These are phyloP conservation scores for Margaritispora aquatica DNA, from an alignment of 495 filamentous ascomycete species.

Conservation along the genomic window DNA sequence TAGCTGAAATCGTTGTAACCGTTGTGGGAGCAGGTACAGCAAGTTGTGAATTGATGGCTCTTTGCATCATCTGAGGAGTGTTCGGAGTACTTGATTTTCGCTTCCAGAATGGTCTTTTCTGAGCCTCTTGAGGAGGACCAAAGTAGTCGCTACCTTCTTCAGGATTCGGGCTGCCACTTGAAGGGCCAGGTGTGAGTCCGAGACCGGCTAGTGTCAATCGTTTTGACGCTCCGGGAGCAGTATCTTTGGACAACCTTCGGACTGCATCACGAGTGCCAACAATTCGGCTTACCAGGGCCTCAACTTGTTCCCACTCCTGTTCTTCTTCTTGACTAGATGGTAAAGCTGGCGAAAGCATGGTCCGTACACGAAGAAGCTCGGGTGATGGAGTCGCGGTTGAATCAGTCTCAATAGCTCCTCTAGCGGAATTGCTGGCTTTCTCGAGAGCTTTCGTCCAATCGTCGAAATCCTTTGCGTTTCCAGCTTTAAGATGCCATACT, in stretches of 20 bases:
- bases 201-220: slow-evolving; percentile 4
- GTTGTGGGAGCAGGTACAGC: slow-evolving; percentile 48
- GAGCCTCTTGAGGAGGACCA: slow-evolving; percentile 30
- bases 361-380: slow-evolving; percentile 7
- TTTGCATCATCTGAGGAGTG: slow-evolving; percentile 37
- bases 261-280: slow-evolving; percentile 86
- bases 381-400: slow-evolving; percentile 12
- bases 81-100: slow-evolving; percentile 58
- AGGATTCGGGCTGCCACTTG: not conserved
- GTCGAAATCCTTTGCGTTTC: slow-evolving; percentile 72
- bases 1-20: slow-evolving; percentile 28
- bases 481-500: slow-evolving; percentile 90
- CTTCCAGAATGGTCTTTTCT: slow-evolving; percentile 78
- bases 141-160: slow-evolving; percentile 43
- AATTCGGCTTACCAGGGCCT: slow-evolving; percentile 73
- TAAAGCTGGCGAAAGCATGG: slow-evolving; percentile 7
- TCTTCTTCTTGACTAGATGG: slow-evolving; percentile 49
- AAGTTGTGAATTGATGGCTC: slow-evolving; percentile 48
- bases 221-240: slow-evolving; percentile 42
- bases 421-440: slow-evolving; percentile 55
- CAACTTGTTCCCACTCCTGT: slow-evolving; percentile 77
- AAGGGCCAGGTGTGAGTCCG: slow-evolving; percentile 8
- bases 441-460: slow-evolving; percentile 85
- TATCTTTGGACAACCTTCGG: slow-evolving; percentile 73
- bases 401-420: slow-evolving; percentile 25